phyloP scores from a whole-genome alignment of 2,329 filamentous ascomycete genomes.

The Pestalotiopsis fici region DNA sequence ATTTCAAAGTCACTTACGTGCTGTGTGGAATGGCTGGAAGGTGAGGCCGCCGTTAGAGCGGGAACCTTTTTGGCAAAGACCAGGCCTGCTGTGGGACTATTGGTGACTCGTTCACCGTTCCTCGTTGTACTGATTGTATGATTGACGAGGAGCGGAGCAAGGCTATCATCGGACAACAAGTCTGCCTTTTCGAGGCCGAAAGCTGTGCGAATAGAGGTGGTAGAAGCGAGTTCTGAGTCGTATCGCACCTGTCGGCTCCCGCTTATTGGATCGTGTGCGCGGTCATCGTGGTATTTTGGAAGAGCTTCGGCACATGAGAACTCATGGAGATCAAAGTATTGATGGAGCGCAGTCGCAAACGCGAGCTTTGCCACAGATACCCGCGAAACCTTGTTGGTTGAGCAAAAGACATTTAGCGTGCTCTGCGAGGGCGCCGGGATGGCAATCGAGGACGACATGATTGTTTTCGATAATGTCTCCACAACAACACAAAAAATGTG shows the following conservation, averaged over 20 bases:
- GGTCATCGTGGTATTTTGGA: background rate
- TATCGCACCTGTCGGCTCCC: background rate
- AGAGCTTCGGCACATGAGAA: background rate
- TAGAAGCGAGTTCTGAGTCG: background rate
- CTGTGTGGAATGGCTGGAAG: background rate
- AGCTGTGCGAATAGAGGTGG: background rate
- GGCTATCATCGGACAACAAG: background rate
- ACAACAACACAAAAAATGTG: background rate
- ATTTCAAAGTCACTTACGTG: background rate
- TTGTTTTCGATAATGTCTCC: background rate
- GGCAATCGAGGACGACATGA: background rate
- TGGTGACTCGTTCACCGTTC: background rate
- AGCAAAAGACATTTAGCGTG: background rate
- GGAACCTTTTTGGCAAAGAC: background rate
- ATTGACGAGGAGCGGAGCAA: background rate
- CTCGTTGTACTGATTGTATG: background rate
- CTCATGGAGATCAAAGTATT: constrained; percentile 4
- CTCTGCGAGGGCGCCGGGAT: background rate
- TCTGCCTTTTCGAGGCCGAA: background rate
- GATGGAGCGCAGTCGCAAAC: background rate
- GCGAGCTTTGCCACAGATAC: background rate
- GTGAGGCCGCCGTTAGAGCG: background rate
- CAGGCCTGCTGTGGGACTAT: background rate
- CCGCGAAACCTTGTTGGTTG: background rate
- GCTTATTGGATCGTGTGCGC: background rate